Conservation (phyloP, 2,329 filamentous ascomycete species). For the Alternaria gansuensis region DNA sequence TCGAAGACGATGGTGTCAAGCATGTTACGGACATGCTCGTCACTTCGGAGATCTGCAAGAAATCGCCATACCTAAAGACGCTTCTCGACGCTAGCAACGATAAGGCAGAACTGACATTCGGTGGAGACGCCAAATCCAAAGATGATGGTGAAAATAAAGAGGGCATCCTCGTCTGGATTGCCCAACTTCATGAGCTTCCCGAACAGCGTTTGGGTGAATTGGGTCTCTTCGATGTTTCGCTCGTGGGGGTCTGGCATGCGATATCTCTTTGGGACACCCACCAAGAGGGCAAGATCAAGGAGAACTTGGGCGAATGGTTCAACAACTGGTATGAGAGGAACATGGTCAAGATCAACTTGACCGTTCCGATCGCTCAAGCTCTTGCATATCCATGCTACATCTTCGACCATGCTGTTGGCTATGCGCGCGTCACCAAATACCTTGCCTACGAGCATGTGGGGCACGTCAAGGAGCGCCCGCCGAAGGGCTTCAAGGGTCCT, state of each 20-base stretch:
- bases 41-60: constrained; percentile 11
- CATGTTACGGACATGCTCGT: constrained; percentile 25
- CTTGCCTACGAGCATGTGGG: constrained; percentile 44
- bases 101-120: constrained; percentile 22
- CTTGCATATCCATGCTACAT: constrained; percentile 41
- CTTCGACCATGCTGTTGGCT: constrained; percentile 44
- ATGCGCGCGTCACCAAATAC: constrained; percentile 38
- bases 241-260: constrained; percentile 24
- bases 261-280: constrained; percentile 17
- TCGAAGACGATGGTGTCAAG: constrained; percentile 15
- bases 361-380: constrained; percentile 13
- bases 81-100: constrained; percentile 15
- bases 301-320: constrained; percentile 23
- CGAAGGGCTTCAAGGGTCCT: constrained; percentile 29
- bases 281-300: constrained; percentile 14
- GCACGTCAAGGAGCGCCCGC: constrained; percentile 39
- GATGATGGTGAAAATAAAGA: constrained; percentile 22
- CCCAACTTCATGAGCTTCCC: constrained; percentile 24
- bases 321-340: constrained; percentile 20
- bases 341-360: constrained; percentile 13
- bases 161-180: constrained; percentile 21
- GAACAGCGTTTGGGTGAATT: constrained; percentile 21
- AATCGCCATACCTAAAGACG: constrained; percentile 18
- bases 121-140: constrained; percentile 15
- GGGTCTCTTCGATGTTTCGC: constrained; percentile 23